Percentiles rank a stretch among this genome's conserved stretches.
Evolutionary conservation across 768 basidiomycete species (phyloP).

Genomic region (Cystoderma amianthinum): DNA sequence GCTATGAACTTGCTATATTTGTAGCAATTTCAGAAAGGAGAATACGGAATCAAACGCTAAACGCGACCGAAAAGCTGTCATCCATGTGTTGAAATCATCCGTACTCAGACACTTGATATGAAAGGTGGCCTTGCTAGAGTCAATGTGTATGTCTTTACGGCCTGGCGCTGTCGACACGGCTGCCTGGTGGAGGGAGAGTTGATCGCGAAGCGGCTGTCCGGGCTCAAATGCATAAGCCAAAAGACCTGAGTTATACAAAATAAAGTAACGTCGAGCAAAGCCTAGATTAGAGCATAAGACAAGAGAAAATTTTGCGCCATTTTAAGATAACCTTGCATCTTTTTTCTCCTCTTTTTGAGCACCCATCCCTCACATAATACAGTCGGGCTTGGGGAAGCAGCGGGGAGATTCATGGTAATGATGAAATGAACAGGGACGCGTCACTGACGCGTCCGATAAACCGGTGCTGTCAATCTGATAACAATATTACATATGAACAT

Average conservation of each 20-base stretch:
- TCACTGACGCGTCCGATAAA: too few relatives aligned
- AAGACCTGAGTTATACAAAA: constrained; percentile 58
- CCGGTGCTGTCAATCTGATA: too few relatives aligned
- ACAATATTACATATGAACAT: too few relatives aligned
- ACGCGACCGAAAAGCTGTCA: constrained; percentile 61
- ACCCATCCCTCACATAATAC: constrained; percentile 70
- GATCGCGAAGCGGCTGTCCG: constrained; percentile 65
- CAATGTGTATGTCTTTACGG: constrained; percentile 75
- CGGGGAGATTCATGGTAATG: too few relatives aligned
- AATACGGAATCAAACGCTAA: constrained; percentile 5
- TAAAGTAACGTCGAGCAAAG: constrained; percentile 81
- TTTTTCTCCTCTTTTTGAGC: constrained; percentile 82
- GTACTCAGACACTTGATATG: constrained; percentile 72
- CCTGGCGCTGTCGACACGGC: constrained; percentile 74
- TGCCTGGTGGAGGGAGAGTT: constrained; percentile 57
- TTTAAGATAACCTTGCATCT: constrained; percentile 64
- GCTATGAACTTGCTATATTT: constrained; percentile 54
- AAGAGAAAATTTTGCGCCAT: background rate
- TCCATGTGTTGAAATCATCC: constrained; percentile 72
- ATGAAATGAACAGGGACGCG: too few relatives aligned
- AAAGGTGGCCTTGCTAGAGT: constrained; percentile 70
- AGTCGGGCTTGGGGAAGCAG: constrained; percentile 10
- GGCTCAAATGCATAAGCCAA: constrained; percentile 72
- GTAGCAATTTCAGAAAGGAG: constrained; percentile 9
- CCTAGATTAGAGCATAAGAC: constrained; percentile 32